Evolutionary conservation across 495 filamentous ascomycete species (phyloP).

Genomic region (Immersiella caudata): DNA sequence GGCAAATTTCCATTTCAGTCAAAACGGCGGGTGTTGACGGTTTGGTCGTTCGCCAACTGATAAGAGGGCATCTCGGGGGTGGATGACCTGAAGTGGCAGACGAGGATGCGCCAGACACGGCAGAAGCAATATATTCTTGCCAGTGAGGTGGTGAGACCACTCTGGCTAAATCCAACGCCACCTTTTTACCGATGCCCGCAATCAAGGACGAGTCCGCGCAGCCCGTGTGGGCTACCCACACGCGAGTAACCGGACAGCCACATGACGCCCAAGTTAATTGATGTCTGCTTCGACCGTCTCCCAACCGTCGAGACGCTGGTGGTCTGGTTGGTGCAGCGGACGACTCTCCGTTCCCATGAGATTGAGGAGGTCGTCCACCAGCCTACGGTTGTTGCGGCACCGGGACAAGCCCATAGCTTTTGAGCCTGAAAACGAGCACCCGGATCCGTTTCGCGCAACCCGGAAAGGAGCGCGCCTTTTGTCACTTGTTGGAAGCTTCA

Average conservation of each 20-base stretch:
- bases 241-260: constrained; percentile 20
- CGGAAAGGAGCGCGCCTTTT: not conserved
- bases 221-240: constrained; percentile 25
- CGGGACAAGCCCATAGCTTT: not conserved
- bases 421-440: not conserved
- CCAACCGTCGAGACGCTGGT: constrained; percentile 7
- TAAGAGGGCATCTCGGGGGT: constrained; percentile 15
- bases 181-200: constrained; percentile 37
- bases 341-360: not conserved
- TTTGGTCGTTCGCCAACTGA: constrained; percentile 10
- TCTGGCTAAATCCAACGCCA: constrained; percentile 41
- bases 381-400: not conserved
- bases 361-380: not conserved
- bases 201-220: constrained; percentile 26
- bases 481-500: not conserved
- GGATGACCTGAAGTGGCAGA: constrained; percentile 27
- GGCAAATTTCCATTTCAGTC: constrained; percentile 28
- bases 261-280: constrained; percentile 31
- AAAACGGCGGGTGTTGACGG: constrained; percentile 17
- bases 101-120: constrained; percentile 36
- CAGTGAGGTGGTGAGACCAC: constrained; percentile 32
- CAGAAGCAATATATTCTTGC: constrained; percentile 39
- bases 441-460: not conserved
- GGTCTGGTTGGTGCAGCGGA: constrained; percentile 5
- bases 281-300: constrained; percentile 11